Evolutionary conservation across 1,284 basidiomycete species (phyloP).

Genomic region (Fomitopsis palustris): DNA sequence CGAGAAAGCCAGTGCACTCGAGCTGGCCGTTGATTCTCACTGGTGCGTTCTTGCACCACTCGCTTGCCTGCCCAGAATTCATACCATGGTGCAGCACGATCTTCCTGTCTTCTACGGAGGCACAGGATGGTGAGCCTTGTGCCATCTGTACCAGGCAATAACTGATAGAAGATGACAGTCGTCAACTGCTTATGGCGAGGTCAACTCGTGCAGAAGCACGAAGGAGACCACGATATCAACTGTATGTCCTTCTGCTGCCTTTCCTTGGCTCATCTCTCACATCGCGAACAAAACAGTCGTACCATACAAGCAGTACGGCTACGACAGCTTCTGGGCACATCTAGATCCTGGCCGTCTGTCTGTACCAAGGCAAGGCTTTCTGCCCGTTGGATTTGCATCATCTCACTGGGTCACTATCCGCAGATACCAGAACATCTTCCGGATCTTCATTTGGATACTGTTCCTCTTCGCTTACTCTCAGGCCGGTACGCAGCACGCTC

Average conservation of each 20-base stretch:
- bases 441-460: slow-evolving; percentile 78
- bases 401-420: not conserved
- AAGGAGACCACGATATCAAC: slow-evolving; percentile 64
- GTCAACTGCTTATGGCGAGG: slow-evolving; percentile 78
- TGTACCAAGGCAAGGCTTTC: slow-evolving; percentile 68
- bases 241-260: slow-evolving; percentile 38
- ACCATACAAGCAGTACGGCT: slow-evolving; percentile 49
- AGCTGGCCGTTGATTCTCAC: slow-evolving; percentile 82
- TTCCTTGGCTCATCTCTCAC: not conserved
- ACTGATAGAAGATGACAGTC: slow-evolving; percentile 35
- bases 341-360: slow-evolving; percentile 77
- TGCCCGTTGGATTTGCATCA: slow-evolving; percentile 1
- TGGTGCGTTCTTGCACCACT: slow-evolving; percentile 44
- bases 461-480: slow-evolving; percentile 86
- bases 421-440: slow-evolving; percentile 76
- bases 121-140: slow-evolving; percentile 64
- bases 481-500: slow-evolving; percentile 51
- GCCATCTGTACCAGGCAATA: not conserved
- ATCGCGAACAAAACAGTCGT: slow-evolving; percentile 52
- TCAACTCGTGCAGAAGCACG: slow-evolving; percentile 76
- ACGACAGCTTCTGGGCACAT: slow-evolving; percentile 62
- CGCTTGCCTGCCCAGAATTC: too few species aligned
- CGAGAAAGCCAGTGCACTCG: slow-evolving; percentile 72
- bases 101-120: slow-evolving; percentile 86
- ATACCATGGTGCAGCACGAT: slow-evolving; percentile 47